Evolutionary conservation across 176 grass and related monocot species (phyloP), one percentile per base, ranked within the genome.

Genomic region (Themeda triandra): DNA sequence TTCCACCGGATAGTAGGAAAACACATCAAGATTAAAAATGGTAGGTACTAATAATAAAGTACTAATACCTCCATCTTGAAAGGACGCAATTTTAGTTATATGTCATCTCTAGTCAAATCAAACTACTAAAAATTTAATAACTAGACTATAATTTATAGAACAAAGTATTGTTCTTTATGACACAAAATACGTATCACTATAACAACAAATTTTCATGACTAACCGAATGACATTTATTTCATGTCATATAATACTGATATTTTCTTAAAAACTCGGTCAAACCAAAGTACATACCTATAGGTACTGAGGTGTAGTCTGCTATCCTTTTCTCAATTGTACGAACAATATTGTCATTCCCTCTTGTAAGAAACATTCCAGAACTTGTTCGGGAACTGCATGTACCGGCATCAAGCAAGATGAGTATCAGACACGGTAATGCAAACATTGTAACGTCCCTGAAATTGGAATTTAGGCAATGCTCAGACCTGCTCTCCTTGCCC

Each of bases 401-500:
- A 56, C 24, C 27, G 40, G 24, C 29, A 65, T 66, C 36, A 51
- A 62, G 13, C 27, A 42, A 77, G 69, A 75, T 54, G 24, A 4
- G 13, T 23, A 79, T 46, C 62, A 24, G 7, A 54, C 1, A 76
- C 21, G 63, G 39, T 70, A 28, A 58, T 8, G 4, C 76, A 85
- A 85, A 56, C 1, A 49, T 18, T 53, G 48, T 56, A n/a, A 56
- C 13, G 83, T 75, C 32, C 25, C 28, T 49, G 65, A 87, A 72
- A 79, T n/a, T 66, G 31, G 12, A 79, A 45, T 39, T 81, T 48
- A 66, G 29, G 46, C 28, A 65, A 58, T 53, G 32, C 60, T 19
- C 75, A 81, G 71, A 98, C 96, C 96, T 98, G 94, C 96, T 98
- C 36, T 98, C 93, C 78, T 89, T 86, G 87, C 81, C 79, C 78